Evolutionary conservation across 495 filamentous ascomycete genomes (phyloP), one percentile per base, ranked within the genome.

Genomic region (Cercophora samala): DNA sequence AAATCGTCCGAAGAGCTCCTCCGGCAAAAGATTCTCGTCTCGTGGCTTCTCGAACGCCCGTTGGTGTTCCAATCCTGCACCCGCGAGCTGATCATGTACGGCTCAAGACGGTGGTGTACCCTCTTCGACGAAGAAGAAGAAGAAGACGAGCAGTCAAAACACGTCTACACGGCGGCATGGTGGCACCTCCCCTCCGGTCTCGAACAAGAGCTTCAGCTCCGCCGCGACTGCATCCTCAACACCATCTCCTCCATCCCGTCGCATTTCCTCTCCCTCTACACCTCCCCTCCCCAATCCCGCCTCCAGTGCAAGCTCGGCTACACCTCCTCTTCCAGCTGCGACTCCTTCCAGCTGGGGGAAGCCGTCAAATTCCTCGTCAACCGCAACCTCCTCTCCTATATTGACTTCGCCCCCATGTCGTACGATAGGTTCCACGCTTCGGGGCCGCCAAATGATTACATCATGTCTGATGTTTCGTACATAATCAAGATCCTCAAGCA

Each of bases 341-440:
- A 97, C 76, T 87, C 89, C 5, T 97, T 91, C 75, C 91, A 96
- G 71, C 83, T 96, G 0, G 93, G 93, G 18, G 91, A 96, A 77
- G 92, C 93, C 82, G 77, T 91, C 67, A 89, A 90, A 52, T 97
- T 96, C 75, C 88, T 97, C 25, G 73, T 82, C 4, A 80, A 83
- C 61, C 87, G 73, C 75, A 80, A 69, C 75, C 83, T 80, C 69
- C 76, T 77, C 21, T 84, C 70, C 75, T 83, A 78, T 65, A 83
- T 76, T 67, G 80, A 83, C 69, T 81, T 81, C 61, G 75, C 75
- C 0, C 67, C 80, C 0, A 24, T 58, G 2, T 78, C 78, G 0
- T 64, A 79, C 2, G 72, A 78, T 53, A 24, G 66, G 2, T 58
- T 65, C 4, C 53, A 21, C n/a, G 6, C n/a, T 23, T 46, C 37